These are phyloP conservation scores for Craspedostauros australis DNA, from an alignment of 108 stramenopile species.

Conservation along the genomic window DNA sequence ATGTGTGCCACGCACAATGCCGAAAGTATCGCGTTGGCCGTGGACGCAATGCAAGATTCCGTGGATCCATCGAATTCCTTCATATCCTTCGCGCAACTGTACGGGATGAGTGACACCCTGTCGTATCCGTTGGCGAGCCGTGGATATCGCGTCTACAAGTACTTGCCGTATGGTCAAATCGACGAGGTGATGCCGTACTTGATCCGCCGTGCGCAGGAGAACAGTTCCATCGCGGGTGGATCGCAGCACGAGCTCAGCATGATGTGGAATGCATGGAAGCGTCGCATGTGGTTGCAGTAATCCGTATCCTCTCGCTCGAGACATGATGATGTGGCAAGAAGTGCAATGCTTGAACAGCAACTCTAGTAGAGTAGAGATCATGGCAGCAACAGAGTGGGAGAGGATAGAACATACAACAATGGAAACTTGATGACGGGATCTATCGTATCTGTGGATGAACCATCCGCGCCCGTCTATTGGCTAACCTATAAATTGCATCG, in stretches of 20 bases:
- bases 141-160: slow-evolving; percentile 88
- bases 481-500: too few species aligned
- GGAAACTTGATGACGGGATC: too few species aligned
- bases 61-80: slow-evolving; percentile 32
- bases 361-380: too few species aligned
- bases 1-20: slow-evolving; percentile 96
- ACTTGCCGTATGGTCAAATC: slow-evolving; percentile 93
- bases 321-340: too few species aligned
- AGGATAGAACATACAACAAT: too few species aligned
- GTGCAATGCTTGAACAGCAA: too few species aligned
- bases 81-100: slow-evolving; percentile 92
- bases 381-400: too few species aligned
- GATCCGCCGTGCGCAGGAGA: slow-evolving; percentile 93
- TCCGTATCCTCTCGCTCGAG: too few species aligned
- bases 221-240: slow-evolving; percentile 77
- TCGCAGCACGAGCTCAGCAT: slow-evolving; percentile 41
- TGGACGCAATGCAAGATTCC: slow-evolving; percentile 62
- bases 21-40: slow-evolving; percentile 66
- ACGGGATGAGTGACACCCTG: slow-evolving; percentile 94
- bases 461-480: too few species aligned
- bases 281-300: too few species aligned
- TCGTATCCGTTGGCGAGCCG: slow-evolving; percentile 68
- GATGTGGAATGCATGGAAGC: too few species aligned
- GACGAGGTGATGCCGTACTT: slow-evolving; percentile 95
- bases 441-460: too few species aligned